Percentiles rank a stretch among this genome's conserved stretches.
These are phyloP conservation scores for Westerdykella sp. DNA, from an alignment of 2,329 filamentous ascomycete genomes.

Conservation along the genomic window DNA sequence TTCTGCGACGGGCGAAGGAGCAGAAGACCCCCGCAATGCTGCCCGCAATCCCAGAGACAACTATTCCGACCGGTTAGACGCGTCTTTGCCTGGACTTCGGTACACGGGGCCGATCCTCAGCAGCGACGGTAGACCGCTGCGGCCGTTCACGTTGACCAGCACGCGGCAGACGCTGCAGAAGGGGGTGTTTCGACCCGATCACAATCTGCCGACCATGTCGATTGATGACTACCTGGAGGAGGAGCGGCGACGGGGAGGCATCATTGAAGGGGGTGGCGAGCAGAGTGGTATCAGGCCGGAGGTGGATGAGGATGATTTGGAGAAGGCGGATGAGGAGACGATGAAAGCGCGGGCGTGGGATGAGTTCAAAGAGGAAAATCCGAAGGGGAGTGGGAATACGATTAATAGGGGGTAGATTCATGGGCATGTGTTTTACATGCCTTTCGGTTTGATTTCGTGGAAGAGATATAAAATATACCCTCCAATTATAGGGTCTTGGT, in stretches of 20 bases:
- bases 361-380: conserved; percentile 85
- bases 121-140: conserved; percentile 72
- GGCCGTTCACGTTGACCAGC: conserved; percentile 82
- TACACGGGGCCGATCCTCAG: conserved; percentile 68
- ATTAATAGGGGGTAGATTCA: conserved; percentile 61
- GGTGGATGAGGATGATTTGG: conserved; percentile 82
- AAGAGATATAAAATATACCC: too few species aligned
- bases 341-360: conserved; percentile 95
- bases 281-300: conserved; percentile 62
- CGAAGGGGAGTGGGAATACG: conserved; percentile 76
- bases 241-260: conserved; percentile 74
- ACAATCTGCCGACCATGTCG: conserved; percentile 93
- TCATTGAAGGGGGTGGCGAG: conserved; percentile 85
- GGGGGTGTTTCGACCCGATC: conserved; percentile 82
- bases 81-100: conserved; percentile 34
- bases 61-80: conserved; percentile 72
- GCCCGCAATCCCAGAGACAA: conserved; percentile 42
- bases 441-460: too few species aligned
- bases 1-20: conserved; percentile 13
- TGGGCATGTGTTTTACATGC: not conserved
- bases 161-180: conserved; percentile 67
- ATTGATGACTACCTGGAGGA: conserved; percentile 98
- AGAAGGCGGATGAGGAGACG: conserved; percentile 82
- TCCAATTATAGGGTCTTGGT: too few species aligned
- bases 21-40: conserved; percentile 44